Evolutionary conservation across 345 rosid genomes (phyloP).

Genomic region (Gossypium bickii): DNA sequence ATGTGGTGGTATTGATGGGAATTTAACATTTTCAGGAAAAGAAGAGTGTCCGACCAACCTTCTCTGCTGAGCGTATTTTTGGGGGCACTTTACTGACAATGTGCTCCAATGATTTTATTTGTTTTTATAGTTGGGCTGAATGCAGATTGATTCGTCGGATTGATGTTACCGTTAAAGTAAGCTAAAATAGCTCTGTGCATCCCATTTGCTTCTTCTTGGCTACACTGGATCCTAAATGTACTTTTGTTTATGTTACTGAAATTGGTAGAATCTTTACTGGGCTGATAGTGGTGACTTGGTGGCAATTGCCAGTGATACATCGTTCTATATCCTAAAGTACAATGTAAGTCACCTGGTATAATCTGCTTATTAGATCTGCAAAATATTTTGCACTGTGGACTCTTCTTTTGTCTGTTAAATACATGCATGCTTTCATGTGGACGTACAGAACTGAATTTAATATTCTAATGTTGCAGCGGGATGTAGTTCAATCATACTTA

Average conservation of each 20-base stretch:
- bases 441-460: slow-evolving; percentile 7
- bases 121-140: slow-evolving; percentile 99
- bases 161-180: slow-evolving; percentile 96
- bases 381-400: not conserved
- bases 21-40: slow-evolving; percentile 67
- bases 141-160: slow-evolving; percentile 94
- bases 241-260: slow-evolving; percentile 19
- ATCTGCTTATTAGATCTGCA: slow-evolving; percentile 9
- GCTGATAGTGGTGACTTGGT: slow-evolving; percentile 99
- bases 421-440: not conserved
- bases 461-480: slow-evolving; percentile 61
- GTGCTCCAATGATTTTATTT: slow-evolving; percentile 95
- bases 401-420: not conserved
- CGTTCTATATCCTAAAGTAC: slow-evolving; percentile 94
- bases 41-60: slow-evolving; percentile 83
- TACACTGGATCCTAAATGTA: not conserved
- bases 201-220: slow-evolving; percentile 13
- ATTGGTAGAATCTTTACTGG: slow-evolving; percentile 89
- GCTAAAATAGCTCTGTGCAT: slow-evolving; percentile 19
- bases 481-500: slow-evolving; percentile 74
- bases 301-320: slow-evolving; percentile 92
- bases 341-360: slow-evolving; percentile 46
- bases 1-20: slow-evolving; percentile 19
- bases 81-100: slow-evolving; percentile 93
- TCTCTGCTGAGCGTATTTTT: slow-evolving; percentile 82